Evolutionary conservation across 163 green algal species (phyloP).

Genomic region (Chlamydomonas reinhardtii): DNA sequence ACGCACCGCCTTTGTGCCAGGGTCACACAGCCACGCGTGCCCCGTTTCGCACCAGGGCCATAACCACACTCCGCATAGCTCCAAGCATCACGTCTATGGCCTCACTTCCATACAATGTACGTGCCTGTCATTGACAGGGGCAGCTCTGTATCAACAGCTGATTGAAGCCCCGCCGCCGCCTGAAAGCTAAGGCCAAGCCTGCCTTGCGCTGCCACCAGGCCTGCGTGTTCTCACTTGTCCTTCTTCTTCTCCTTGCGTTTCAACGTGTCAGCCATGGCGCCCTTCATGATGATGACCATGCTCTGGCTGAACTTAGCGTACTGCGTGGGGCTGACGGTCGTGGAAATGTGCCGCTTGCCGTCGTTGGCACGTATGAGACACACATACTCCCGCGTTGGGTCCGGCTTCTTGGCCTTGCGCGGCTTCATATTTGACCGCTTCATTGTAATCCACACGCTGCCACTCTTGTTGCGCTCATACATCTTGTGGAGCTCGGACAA

Average conservation of each 20-base stretch:
- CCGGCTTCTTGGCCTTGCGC: constrained; percentile 49
- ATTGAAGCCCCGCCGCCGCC: too few species aligned
- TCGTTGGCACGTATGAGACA: constrained; percentile 89
- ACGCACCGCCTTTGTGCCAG: too few species aligned
- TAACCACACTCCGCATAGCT: too few species aligned
- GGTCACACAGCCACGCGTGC: too few species aligned
- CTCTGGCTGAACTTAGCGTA: constrained; percentile 77
- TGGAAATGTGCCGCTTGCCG: constrained; percentile 89
- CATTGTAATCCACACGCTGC: constrained; percentile 83
- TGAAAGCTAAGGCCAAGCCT: too few species aligned
- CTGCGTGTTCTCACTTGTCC: background rate
- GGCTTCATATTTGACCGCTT: constrained; percentile 75
- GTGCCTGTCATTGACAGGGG: too few species aligned
- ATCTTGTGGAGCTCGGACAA: constrained; percentile 82
- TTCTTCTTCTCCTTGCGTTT: constrained; percentile 79
- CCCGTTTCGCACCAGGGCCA: too few species aligned
- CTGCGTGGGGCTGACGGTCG: constrained; percentile 69
- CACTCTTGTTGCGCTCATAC: constrained; percentile 78
- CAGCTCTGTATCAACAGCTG: too few species aligned
- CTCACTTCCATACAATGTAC: too few species aligned
- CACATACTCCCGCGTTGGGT: constrained; percentile 68
- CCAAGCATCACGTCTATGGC: too few species aligned
- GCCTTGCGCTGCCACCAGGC: too few species aligned
- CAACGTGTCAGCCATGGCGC: constrained; percentile 79
- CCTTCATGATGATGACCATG: constrained; percentile 74